Conservation (phyloP, 345 rosid genomes). For the Eucalyptus grandis region DNA sequence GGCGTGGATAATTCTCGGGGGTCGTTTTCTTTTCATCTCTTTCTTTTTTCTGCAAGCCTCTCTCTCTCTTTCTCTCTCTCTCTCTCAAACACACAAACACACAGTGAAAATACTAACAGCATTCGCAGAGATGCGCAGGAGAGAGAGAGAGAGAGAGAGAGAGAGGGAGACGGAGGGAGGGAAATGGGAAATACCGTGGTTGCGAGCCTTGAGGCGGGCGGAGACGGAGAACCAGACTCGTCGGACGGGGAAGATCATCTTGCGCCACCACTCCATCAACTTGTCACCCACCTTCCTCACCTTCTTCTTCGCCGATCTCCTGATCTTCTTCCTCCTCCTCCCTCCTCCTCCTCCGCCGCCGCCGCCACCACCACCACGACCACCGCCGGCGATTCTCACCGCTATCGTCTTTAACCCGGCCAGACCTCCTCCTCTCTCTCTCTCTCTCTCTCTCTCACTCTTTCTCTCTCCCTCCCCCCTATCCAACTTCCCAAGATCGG, state of each 20-base stretch:
- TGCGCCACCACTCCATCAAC: conserved; percentile 40
- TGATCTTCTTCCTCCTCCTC: neutral
- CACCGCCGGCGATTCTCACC: conserved; percentile 4
- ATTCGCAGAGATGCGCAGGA: neutral
- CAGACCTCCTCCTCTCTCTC: neutral
- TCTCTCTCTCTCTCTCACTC: neutral
- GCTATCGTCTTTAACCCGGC: conserved; percentile 21
- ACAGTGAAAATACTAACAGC: neutral
- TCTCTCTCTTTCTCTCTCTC: neutral
- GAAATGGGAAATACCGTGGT: conserved; percentile 17
- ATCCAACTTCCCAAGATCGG: neutral
- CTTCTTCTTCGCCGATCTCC: neutral
- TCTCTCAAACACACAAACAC: neutral
- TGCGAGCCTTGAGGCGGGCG: conserved; percentile 31
- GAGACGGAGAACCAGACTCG: conserved; percentile 37
- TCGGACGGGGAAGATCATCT: conserved; percentile 43
- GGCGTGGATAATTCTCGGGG: neutral
- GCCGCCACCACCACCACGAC: neutral
- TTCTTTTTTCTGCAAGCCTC: neutral
- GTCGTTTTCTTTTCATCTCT: neutral
- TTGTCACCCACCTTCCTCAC: neutral
- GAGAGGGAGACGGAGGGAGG: neutral
- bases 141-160: neutral
- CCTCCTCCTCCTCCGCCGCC: neutral
- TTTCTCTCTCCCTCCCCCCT: neutral